phyloP scores from a whole-genome alignment of 2,329 filamentous ascomycete species.

The Seiridium unicorne region DNA sequence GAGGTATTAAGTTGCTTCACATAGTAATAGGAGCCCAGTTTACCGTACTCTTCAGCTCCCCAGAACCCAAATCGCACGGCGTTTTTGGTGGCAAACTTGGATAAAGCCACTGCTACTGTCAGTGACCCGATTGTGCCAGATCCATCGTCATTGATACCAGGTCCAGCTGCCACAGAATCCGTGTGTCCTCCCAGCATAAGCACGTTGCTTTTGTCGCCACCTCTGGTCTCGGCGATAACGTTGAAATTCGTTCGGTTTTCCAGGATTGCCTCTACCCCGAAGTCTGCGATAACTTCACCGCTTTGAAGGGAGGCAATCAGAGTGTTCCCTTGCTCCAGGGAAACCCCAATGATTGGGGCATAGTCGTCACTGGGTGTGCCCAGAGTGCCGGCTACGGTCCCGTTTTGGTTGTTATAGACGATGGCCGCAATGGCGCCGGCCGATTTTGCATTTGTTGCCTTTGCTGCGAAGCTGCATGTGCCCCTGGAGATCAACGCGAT shows the following conservation, averaged over 20 bases:
- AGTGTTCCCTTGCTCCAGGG: conserved; percentile 39
- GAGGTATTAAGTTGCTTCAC: conserved; percentile 37
- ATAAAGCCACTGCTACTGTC: conserved; percentile 42
- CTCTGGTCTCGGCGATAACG: conserved; percentile 47
- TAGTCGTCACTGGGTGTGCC: conserved; percentile 45
- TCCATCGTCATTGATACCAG: conserved; percentile 64
- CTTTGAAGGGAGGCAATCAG: conserved; percentile 27
- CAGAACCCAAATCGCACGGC: conserved; percentile 50
- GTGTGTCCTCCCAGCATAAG: conserved; percentile 47
- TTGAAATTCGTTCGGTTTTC: conserved; percentile 50
- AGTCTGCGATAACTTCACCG: conserved; percentile 29
- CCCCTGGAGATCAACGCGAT: conserved; percentile 62
- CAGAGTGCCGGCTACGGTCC: conserved; percentile 51
- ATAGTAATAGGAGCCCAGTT: conserved; percentile 49
- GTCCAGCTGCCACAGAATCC: conserved; percentile 47
- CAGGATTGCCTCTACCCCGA: conserved; percentile 46
- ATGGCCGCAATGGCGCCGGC: conserved; percentile 58
- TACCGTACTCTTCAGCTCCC: conserved; percentile 51
- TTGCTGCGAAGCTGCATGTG: conserved; percentile 55
- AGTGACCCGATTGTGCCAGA: conserved; percentile 49
- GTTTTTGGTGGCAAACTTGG: conserved; percentile 44
- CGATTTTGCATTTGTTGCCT: conserved; percentile 52
- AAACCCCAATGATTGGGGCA: conserved; percentile 51
- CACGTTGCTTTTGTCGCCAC: conserved; percentile 46
- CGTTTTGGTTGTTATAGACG: conserved; percentile 62